phyloP scores from a whole-genome alignment of 768 basidiomycete genomes.

The Neoboletus subvelutipes region DNA sequence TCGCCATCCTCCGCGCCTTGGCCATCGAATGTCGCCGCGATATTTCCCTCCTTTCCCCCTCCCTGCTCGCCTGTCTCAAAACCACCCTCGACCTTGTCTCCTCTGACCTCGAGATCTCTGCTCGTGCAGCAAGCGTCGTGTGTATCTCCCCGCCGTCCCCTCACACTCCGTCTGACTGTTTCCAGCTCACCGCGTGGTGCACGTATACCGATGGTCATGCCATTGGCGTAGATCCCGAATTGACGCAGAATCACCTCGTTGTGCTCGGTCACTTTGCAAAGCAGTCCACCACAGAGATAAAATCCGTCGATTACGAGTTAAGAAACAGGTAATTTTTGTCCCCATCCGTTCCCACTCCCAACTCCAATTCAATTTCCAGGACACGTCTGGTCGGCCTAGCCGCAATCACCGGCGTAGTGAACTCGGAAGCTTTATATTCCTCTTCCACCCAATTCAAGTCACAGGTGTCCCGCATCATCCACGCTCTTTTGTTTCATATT shows the following conservation, averaged over 20 bases:
- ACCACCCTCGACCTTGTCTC: conserved; percentile 52
- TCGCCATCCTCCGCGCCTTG: conserved; percentile 78
- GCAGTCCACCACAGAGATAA: conserved; percentile 51
- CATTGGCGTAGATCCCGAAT: conserved; percentile 70
- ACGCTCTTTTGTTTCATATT: conserved; percentile 67
- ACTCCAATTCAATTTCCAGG: conserved; percentile 37
- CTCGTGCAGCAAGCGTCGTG: conserved; percentile 79
- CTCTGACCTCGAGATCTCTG: conserved; percentile 71
- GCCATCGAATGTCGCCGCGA: conserved; percentile 87
- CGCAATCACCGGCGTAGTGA: conserved; percentile 74
- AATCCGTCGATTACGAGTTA: conserved; percentile 62
- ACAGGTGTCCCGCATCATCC: conserved; percentile 70
- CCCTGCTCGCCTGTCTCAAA: conserved; percentile 66
- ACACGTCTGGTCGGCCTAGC: conserved; percentile 85
- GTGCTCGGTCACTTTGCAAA: conserved; percentile 63
- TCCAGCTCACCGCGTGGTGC: conserved; percentile 86
- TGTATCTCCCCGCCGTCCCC: conserved; percentile 28
- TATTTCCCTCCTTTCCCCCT: conserved; percentile 69
- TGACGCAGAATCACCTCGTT: conserved; percentile 70
- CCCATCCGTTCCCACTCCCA: neutral
- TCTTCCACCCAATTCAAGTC: conserved; percentile 67
- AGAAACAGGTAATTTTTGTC: conserved; percentile 61
- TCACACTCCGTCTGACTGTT: neutral
- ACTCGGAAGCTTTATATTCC: conserved; percentile 81
- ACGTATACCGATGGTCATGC: conserved; percentile 87